Evolutionary conservation across 2,329 filamentous ascomycete species (phyloP), one percentile per base, ranked within the genome.

Genomic region (Amauroascus verrucosus): DNA sequence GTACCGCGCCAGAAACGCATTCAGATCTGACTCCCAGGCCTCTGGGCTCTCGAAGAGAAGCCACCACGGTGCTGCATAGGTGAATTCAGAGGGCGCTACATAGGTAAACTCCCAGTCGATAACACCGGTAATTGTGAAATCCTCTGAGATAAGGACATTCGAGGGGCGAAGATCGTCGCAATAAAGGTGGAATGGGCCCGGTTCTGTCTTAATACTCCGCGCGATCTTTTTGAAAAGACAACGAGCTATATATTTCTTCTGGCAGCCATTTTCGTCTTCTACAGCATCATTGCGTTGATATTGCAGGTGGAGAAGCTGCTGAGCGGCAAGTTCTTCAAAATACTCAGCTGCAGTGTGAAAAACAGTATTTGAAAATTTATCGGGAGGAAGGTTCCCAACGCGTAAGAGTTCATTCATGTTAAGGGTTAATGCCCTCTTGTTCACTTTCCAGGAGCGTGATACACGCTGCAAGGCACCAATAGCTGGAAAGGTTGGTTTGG

Each of bases 231-330:
- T 70, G 54, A 75, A 74, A 0, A 75, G 56, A 28, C 71, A 67
- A 2, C 71, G 71, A 1, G 70, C 67, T 2, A 74, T 65, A 45
- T 74, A 74, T 56, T 75, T 75, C 24, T 68, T 70, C 3, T 69
- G 63, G 47, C 66, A 70, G 54, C 75, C 72, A 13, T 71, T 67
- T 32, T 66, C 70, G 1, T 64, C 62, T 0, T 54, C 49, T 2
- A 73, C 59, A 0, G 66, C 58, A 38, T 73, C 65, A 55, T 75
- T 74, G 50, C 65, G 68, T 57, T 75, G 71, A 52, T 71, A 71
- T 11, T 64, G 16, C 1, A 75, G 62, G 14, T 70, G 67, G 24
- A 48, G 41, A 16, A 57, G 18, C 24, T 56, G 57, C 18, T 57
- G 44, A 14, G 51, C 33, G 4, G 57, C 57, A 11, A 56, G 54